Evolutionary conservation across 495 filamentous ascomycete genomes (phyloP).

Genomic region (Tetracladium setigerum): DNA sequence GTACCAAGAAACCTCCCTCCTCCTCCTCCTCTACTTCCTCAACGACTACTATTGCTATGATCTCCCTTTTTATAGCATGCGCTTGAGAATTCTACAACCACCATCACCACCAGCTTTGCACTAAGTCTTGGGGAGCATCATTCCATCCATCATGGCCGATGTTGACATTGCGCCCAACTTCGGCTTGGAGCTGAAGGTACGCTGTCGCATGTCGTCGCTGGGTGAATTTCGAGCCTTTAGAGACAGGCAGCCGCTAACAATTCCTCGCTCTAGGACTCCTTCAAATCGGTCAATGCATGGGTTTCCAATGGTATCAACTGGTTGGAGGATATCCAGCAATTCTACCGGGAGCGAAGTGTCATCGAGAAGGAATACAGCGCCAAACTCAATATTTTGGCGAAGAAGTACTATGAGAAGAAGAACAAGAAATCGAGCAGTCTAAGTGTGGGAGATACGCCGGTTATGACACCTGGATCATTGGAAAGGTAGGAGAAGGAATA

Average conservation of each 20-base stretch:
- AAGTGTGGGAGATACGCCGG: constrained; percentile 90
- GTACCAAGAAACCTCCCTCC: no score
- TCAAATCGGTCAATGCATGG: constrained; percentile 91
- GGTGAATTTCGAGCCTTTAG: background rate
- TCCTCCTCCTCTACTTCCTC: no score
- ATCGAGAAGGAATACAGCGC: constrained; percentile 96
- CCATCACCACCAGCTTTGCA: no score
- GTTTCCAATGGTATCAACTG: constrained; percentile 81
- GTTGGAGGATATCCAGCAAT: constrained; percentile 95
- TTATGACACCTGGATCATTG: constrained; percentile 88
- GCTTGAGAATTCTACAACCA: no score
- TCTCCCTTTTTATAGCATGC: no score
- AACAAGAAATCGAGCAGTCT: constrained; percentile 78
- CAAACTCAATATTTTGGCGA: constrained; percentile 78
- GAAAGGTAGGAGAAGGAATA: constrained; percentile 52
- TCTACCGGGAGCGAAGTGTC: constrained; percentile 86
- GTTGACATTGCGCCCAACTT: constrained; percentile 70
- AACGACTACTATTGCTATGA: no score
- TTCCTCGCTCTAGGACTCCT: constrained; percentile 56
- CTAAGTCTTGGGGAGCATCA: no score
- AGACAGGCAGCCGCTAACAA: background rate
- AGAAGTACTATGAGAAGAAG: constrained; percentile 96
- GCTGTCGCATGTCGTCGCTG: constrained; percentile 9
- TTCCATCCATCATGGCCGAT: constrained; percentile 55
- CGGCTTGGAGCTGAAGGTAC: constrained; percentile 85